Base-by-base conservation (phyloP, 805 yeast genomes). In the Kodamaea neixiangensis region DNA sequence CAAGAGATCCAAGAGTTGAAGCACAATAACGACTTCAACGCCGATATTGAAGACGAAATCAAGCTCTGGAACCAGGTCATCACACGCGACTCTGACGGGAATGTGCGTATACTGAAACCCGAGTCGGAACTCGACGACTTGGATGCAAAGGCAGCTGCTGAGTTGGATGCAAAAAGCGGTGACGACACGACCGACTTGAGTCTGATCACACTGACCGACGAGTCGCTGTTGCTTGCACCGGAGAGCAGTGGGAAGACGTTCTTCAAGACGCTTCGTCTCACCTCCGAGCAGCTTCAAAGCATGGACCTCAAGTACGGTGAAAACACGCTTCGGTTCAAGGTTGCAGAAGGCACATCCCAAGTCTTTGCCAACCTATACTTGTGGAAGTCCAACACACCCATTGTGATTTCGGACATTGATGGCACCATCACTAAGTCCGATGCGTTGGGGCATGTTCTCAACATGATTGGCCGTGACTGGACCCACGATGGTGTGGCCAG, bases 351-450 rank as follows among this genome's bases (percentile, higher is more conserved):
- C 20, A 87, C 83, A 56, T 89, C 97, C 1, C 75, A 84, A 29
- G 81, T 93, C 9, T 75, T 73, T 9, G 83, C 97, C 0, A 82
- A 86, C 57, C 73, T 94, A 48, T 93, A 78, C 62, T 77, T 89
- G 38, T 94, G 99, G 99, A 83, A 84, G 56, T 78, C 85, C 57
- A 77, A 83, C 51, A 85, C 86, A 0, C 97, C 98, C 1, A 87
- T 94, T 39, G 99, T 94, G 5, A 93, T 94, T 20, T 89, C 97
- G 7, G 99, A 94, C 70, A 94, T 94, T 52, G 99, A 94, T 67
- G 99, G 99, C 14, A 94, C 99, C 1, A 94, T 94, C 57, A 94
- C 99, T 14, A 92, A 91, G 68, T 91, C 97, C 0, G 99, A 94
- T 72, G 99, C 99, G 0, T 73, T 94, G 61, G 99, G 99, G 2